Evolutionary conservation across 768 basidiomycete genomes (phyloP).

Genomic region (Filobasidium wieringae): DNA sequence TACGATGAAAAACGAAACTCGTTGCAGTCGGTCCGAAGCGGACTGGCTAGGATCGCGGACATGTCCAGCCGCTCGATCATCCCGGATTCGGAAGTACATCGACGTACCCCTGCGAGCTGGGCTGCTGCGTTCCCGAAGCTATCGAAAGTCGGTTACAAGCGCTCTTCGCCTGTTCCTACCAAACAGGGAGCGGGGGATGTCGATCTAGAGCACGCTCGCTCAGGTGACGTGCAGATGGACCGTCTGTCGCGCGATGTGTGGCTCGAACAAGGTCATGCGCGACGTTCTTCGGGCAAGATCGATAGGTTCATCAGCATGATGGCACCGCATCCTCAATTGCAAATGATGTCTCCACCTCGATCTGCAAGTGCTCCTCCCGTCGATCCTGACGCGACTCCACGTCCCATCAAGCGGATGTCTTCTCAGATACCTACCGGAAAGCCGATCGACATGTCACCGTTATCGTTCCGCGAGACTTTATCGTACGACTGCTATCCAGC

Average conservation of each 20-base stretch:
- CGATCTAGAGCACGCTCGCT: not conserved
- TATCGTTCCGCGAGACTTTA: not conserved
- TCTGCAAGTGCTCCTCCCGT: too few relatives aligned
- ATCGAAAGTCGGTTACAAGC: conserved; percentile 5
- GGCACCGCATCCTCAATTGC: conserved; percentile 7
- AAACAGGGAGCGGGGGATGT: not conserved
- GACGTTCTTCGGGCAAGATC: conserved; percentile 1
- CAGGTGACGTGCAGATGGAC: not conserved
- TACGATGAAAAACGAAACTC: too few relatives aligned
- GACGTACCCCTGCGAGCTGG: not conserved
- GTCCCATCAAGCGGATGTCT: not conserved
- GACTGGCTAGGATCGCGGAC: not conserved
- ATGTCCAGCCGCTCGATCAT: conserved; percentile 3
- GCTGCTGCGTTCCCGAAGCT: not conserved
- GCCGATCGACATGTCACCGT: not conserved
- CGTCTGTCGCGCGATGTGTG: conserved; percentile 1
- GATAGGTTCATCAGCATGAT: conserved; percentile 3
- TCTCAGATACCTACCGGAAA: not conserved
- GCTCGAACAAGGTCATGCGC: conserved; percentile 2
- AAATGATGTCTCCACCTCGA: not conserved
- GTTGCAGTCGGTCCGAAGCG: too few relatives aligned
- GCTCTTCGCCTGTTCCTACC: too few relatives aligned
- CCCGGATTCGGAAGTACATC: not conserved
- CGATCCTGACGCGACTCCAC: not conserved
- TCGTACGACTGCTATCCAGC: too few relatives aligned